Conservation (phyloP, 1,284 basidiomycete genomes). For the Coniophora puteana region DNA sequence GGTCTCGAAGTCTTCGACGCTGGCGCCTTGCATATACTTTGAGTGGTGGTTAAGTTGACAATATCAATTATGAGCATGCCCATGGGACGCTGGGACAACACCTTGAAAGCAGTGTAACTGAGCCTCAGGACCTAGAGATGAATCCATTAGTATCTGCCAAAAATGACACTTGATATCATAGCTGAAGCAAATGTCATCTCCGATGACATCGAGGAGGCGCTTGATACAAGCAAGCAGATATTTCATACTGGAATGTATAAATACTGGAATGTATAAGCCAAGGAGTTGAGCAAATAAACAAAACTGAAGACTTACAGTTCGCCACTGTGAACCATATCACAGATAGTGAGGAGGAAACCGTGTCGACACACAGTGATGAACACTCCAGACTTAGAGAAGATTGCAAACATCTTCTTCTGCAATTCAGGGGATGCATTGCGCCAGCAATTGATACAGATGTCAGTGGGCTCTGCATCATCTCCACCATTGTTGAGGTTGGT, state of each 20-base stretch:
- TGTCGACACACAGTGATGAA: constrained; percentile 4
- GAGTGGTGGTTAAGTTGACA: constrained; percentile 13
- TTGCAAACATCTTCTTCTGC: constrained; percentile 1
- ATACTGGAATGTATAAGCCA: background rate
- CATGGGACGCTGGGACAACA: constrained; percentile 8
- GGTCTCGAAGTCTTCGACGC: constrained; percentile 14
- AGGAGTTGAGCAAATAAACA: too few species aligned
- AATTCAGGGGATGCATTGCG: constrained; percentile 4
- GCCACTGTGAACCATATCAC: constrained; percentile 1
- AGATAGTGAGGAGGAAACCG: background rate
- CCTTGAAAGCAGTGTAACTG: background rate
- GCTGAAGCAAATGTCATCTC: constrained; percentile 3
- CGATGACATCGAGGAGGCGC: constrained; percentile 21
- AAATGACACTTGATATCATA: constrained; percentile 1
- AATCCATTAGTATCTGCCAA: background rate
- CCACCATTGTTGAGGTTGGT: background rate
- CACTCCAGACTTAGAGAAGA: constrained; percentile 6
- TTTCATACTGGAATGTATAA: background rate
- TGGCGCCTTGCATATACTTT: constrained; percentile 1
- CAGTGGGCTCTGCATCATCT: background rate
- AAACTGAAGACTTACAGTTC: constrained; percentile 1
- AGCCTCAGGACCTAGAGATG: background rate
- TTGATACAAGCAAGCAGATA: background rate
- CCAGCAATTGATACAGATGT: constrained; percentile 4
- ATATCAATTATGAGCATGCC: constrained; percentile 12